Evolutionary conservation across 345 rosid genomes (phyloP).

Genomic region (Melaleuca quinquenervia): DNA sequence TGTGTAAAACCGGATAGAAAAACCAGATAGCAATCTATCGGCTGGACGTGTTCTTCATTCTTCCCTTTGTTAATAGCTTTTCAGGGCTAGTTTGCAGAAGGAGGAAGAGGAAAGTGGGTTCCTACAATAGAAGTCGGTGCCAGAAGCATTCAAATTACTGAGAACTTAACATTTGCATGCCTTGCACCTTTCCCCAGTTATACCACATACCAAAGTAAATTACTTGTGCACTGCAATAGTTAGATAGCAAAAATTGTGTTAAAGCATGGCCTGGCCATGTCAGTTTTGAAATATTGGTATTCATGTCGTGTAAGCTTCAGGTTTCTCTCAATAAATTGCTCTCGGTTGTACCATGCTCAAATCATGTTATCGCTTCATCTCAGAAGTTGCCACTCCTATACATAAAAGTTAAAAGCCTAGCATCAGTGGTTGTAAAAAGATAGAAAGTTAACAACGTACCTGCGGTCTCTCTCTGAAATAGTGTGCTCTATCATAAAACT

Average conservation of each 20-base stretch:
- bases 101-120: not conserved
- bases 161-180: not conserved
- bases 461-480: conserved; percentile 92
- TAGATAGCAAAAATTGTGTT: not conserved
- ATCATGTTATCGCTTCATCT: not conserved
- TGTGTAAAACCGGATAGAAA: not conserved
- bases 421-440: not conserved
- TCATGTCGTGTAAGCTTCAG: not conserved
- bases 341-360: not conserved
- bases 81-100: not conserved
- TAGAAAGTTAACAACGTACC: conserved; percentile 31
- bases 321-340: not conserved
- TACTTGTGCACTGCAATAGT: not conserved
- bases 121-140: not conserved
- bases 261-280: not conserved
- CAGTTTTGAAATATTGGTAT: not conserved
- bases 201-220: not conserved
- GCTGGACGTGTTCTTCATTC: not conserved
- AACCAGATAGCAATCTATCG: not conserved
- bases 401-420: not conserved
- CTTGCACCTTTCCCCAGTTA: not conserved
- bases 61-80: not conserved
- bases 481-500: conserved; percentile 84
- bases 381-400: not conserved
- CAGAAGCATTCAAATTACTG: not conserved